A percentile compares a stretch with the other conserved stretches of the same genome.
Conservation (phyloP, 257 asterid genomes). For the Jasminum sambac region DNA sequence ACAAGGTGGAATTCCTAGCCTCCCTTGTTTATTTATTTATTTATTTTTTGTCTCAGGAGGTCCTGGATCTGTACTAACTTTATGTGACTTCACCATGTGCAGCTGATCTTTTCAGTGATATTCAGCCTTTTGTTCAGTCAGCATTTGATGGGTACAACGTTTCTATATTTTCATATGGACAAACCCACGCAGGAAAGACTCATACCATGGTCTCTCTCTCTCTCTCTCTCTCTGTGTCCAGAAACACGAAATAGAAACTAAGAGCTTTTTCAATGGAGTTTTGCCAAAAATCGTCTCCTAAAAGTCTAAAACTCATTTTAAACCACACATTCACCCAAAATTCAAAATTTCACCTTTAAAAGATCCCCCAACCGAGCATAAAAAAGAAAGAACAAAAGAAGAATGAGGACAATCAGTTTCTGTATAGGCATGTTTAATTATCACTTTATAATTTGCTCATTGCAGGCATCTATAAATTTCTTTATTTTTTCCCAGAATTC, state of each 20-base stretch:
- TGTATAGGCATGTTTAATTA: not conserved
- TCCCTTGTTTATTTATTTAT: too few relatives aligned
- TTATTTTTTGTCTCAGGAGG: conserved; percentile 29
- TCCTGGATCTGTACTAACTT: conserved; percentile 34
- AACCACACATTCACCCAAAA: conserved; percentile 8
- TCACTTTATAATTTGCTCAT: conserved; percentile 14
- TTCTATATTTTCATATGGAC: conserved; percentile 85
- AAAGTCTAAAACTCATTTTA: too few relatives aligned
- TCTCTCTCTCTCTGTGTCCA: conserved; percentile 25
- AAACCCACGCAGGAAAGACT: conserved; percentile 85
- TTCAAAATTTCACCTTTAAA: not conserved
- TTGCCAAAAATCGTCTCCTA: too few relatives aligned
- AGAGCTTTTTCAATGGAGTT: too few relatives aligned
- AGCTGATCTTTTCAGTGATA: conserved; percentile 87
- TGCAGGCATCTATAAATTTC: conserved; percentile 10
- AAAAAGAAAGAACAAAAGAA: not conserved
- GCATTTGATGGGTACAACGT: conserved; percentile 98
- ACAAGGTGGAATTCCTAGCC: conserved; percentile 59
- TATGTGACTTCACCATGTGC: conserved; percentile 39
- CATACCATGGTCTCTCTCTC: conserved; percentile 79
- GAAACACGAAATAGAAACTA: too few relatives aligned
- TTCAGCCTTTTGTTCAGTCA: conserved; percentile 98
- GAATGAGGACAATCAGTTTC: not conserved
- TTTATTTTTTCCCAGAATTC: conserved; percentile 1
- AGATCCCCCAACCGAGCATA: not conserved